These are phyloP conservation scores for Cryptosporidium tyzzeri DNA, from an alignment of 169 alveolate species.

Conservation along the genomic window DNA sequence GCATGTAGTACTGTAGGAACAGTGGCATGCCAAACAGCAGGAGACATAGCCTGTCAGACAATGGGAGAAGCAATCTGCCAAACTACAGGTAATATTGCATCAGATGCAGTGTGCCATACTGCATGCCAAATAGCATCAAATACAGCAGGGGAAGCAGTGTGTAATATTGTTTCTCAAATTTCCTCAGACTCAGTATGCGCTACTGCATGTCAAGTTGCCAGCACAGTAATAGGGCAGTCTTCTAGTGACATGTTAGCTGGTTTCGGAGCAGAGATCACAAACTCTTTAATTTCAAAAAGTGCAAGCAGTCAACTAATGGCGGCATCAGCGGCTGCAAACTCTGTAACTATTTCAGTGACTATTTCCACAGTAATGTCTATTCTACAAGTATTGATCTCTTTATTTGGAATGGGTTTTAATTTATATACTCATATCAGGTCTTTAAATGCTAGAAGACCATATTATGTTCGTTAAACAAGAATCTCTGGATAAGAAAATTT, in stretches of 20 bases:
- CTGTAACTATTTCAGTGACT: slow-evolving; percentile 43
- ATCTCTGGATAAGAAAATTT: background rate
- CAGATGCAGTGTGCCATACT: slow-evolving; percentile 51
- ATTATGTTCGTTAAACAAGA: slow-evolving; percentile 2
- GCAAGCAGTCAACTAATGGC: background rate
- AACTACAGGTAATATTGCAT: slow-evolving; percentile 16
- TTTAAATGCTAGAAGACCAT: slow-evolving; percentile 44
- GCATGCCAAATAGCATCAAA: slow-evolving; percentile 66
- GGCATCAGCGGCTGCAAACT: slow-evolving; percentile 5
- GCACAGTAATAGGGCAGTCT: slow-evolving; percentile 13
- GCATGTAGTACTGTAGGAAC: slow-evolving; percentile 46
- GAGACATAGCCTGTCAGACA: slow-evolving; percentile 37
- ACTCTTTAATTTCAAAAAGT: background rate
- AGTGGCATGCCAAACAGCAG: slow-evolving; percentile 31
- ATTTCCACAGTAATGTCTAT: slow-evolving; percentile 31
- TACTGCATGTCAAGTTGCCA: slow-evolving; percentile 30
- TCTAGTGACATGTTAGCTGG: background rate
- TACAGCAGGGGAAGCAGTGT: slow-evolving; percentile 33
- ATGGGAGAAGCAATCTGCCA: slow-evolving; percentile 23
- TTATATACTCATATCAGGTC: slow-evolving; percentile 16
- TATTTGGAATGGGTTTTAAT: slow-evolving; percentile 61
- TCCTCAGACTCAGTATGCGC: slow-evolving; percentile 40
- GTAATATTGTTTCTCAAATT: slow-evolving; percentile 41
- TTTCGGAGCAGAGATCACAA: slow-evolving; percentile 27
- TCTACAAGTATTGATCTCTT: slow-evolving; percentile 33